Evolutionary conservation across 192 early-diverging fungal genomes (phyloP), one percentile per base, ranked within the genome.

Genomic region (Geosiphon pyriformis): DNA sequence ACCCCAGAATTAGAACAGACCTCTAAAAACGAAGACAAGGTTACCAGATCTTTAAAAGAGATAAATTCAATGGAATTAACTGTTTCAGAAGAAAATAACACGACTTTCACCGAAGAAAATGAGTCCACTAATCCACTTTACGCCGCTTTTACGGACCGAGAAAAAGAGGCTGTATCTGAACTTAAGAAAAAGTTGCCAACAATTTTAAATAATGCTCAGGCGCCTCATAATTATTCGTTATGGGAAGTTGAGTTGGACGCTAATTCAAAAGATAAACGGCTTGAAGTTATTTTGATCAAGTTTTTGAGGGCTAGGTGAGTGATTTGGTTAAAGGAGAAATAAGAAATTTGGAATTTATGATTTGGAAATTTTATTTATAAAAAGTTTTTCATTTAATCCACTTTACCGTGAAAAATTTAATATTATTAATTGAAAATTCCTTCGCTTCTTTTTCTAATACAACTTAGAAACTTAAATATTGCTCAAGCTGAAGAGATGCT

Each of bases 231-330:
- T 2, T 68, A 74, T 29, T 50, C 68, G 17, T 64, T 86, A 31
- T 86, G 84, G 84, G 78, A 70, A 23, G 74, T 86, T 22, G 52
- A 71, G 1, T 71, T 86, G 32, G 66, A 75, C 25, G 68, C 75
- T 12, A 31, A 71, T 17, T 70, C 74, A 7, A 60, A 20, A 7
- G 84, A 86, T 68, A 68, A 74, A 47, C 76, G 81, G 25, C 37
- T 86, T 20, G 76, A 83, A 55, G 83, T 86, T 11, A 70, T 86
- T 25, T 52, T 86, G 49, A 59, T 74, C 35, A 86, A 86, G 74
- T 86, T 84, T 62, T 61, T 86, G 46, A 70, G 70, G 53, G 84
- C 84, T 17, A 78, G 84, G 68, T 78, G 61, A 46, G 65, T 15
- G 10, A 31, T 37, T 3, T 17, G 20, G 25, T 29, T 3, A 11